Evolutionary conservation across 2,329 filamentous ascomycete genomes (phyloP).

Genomic region (Fusarium acutatum): DNA sequence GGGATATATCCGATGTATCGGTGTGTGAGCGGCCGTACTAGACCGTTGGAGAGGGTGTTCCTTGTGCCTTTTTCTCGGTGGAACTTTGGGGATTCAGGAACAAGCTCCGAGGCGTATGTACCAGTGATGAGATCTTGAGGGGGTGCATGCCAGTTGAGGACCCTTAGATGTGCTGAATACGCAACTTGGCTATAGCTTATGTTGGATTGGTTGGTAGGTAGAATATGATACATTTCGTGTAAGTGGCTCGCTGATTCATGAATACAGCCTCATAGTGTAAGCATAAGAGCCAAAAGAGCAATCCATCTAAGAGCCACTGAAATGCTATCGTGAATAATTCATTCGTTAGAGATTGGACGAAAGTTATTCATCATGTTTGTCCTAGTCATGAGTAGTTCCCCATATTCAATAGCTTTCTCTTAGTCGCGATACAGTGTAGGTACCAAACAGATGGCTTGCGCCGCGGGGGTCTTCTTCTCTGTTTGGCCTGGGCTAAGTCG

Average conservation of each 20-base stretch:
- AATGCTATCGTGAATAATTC: background rate
- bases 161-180: background rate
- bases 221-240: background rate
- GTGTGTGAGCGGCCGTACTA: slow-evolving; percentile 5
- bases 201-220: background rate
- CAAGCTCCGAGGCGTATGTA: background rate
- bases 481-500: background rate
- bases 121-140: slow-evolving; percentile 1
- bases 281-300: background rate
- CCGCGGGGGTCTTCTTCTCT: background rate
- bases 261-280: background rate
- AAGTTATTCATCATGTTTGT: background rate
- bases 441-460: background rate
- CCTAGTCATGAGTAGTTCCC: background rate
- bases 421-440: slow-evolving; percentile 14
- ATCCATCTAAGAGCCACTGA: background rate
- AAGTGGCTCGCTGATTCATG: background rate
- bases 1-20: slow-evolving; percentile 12
- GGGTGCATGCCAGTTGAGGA: slow-evolving; percentile 1
- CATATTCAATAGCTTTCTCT: background rate
- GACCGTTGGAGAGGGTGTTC: slow-evolving; percentile 9
- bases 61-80: background rate
- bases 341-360: background rate
- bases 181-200: background rate
- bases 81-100: slow-evolving; percentile 21